These are phyloP conservation scores for Zygosaccharomyces sapae DNA, from an alignment of 1,139 yeast genomes.

Conservation along the genomic window DNA sequence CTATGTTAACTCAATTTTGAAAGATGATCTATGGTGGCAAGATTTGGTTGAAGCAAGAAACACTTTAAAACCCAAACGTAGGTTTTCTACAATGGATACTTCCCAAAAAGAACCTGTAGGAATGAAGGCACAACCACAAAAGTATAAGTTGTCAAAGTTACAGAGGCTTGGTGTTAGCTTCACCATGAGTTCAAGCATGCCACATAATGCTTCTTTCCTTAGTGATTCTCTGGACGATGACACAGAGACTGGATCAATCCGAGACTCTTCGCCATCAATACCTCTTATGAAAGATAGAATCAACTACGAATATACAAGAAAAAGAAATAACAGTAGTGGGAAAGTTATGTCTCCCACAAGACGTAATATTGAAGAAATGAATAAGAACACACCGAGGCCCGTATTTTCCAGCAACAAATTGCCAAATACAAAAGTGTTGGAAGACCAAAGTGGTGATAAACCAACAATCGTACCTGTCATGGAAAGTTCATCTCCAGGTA, in stretches of 20 bases:
- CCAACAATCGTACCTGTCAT: constrained; percentile 54
- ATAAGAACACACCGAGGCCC: constrained; percentile 43
- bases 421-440: constrained; percentile 67
- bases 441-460: constrained; percentile 60
- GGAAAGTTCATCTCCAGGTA: constrained; percentile 27
- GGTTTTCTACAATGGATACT: constrained; percentile 28
- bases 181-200: constrained; percentile 61
- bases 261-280: constrained; percentile 16
- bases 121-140: constrained; percentile 27
- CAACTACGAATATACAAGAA: constrained; percentile 33
- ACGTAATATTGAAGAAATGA: constrained; percentile 35
- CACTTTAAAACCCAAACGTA: constrained; percentile 33
- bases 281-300: constrained; percentile 32
- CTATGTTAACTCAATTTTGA: constrained; percentile 37
- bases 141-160: constrained; percentile 53
- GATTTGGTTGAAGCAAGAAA: constrained; percentile 56
- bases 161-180: constrained; percentile 73
- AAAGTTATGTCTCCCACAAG: constrained; percentile 2
- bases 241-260: constrained; percentile 17
- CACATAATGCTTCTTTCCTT: constrained; percentile 27
- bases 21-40: constrained; percentile 58
- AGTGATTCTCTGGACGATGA: constrained; percentile 26
- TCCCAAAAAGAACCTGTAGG: constrained; percentile 19
- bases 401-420: constrained; percentile 75
- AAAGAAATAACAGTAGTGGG: constrained; percentile 3